Base-by-base conservation (phyloP, 2,329 filamentous ascomycete species). In the Zalaria obscura region DNA sequence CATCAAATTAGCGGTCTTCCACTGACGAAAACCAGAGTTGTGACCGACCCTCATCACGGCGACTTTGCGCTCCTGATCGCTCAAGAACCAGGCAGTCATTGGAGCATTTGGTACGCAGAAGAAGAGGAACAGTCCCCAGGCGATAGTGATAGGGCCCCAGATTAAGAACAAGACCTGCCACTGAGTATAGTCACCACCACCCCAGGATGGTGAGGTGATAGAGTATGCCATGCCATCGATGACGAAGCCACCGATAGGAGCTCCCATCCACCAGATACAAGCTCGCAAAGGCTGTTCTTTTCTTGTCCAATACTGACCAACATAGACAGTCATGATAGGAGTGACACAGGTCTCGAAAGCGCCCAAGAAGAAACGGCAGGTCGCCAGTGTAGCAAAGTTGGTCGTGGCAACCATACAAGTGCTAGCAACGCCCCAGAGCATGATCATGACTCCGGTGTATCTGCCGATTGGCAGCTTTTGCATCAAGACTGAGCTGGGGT, bases 81-180 rank as follows among this genome's bases (percentile, higher is more conserved):
- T 18, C 18, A 18, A 18, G 18, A 18, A 18, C 18, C 65, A 65
- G 9, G 71, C 69, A 1, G 69, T 73, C 18, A 72, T 63, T 0
- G 74, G 76, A 0, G 68, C 71, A 50, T 76, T 73, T 3, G 75
- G 74, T 1, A 78, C 63, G 36, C 74, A 57, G n/a, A 74, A 52
- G 31, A 69, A 63, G 52, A 80, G 71, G 7, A 75, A 58, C 5
- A 79, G 65, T 2, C 73, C 78, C 69, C 76, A 81, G 8, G 64
- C 44, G 10, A 71, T 64, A 44, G 75, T 80, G 7, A 80, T 62
- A 1, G 72, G 18, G 2, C 18, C 53, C 3, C 65, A 64, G 3
- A 65, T 76, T n/a, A 83, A 69, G 10, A 83, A 58, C 52, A 83
- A 83, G 41, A 82, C 76, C 47, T 78, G 82, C 51, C 73, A 18